A percentile compares a stretch with the other conserved stretches of the same genome.
These are phyloP conservation scores for Colletotrichum cuscutae DNA, from an alignment of 2,329 filamentous ascomycete genomes.

Conservation along the genomic window DNA sequence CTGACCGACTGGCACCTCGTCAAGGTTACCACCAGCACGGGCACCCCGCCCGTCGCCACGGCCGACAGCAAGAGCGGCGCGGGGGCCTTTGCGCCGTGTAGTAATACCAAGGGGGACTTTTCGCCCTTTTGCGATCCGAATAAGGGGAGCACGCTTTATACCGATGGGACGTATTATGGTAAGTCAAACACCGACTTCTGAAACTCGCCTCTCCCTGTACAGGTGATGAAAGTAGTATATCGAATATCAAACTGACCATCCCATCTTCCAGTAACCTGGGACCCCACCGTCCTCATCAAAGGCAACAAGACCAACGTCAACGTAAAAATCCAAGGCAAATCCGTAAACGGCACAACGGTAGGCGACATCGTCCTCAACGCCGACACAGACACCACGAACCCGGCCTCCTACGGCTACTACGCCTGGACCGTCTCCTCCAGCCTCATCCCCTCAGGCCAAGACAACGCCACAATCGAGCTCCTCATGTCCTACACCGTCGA, in stretches of 20 bases:
- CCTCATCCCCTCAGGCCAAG: constrained; percentile 36
- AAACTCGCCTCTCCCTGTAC: neutral
- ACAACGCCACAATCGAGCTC: constrained; percentile 43
- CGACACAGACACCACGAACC: constrained; percentile 26
- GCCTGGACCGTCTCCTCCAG: constrained; percentile 42
- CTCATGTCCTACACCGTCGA: constrained; percentile 46
- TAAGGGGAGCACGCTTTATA: constrained; percentile 54
- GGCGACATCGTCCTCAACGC: constrained; percentile 32
- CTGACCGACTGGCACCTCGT: constrained; percentile 47
- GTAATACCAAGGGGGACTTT: constrained; percentile 56
- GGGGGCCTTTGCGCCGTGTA: constrained; percentile 62
- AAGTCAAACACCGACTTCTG: neutral
- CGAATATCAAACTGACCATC: neutral
- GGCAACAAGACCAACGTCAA: constrained; percentile 47
- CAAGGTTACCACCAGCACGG: constrained; percentile 52
- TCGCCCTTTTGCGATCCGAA: constrained; percentile 64
- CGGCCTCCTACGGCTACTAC: constrained; percentile 44
- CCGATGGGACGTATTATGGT: constrained; percentile 63
- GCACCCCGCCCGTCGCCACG: constrained; percentile 56
- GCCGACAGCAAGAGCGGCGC: constrained; percentile 51
- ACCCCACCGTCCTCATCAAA: constrained; percentile 60
- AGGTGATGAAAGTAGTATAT: neutral
- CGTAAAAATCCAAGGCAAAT: constrained; percentile 48
- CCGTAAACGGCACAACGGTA: constrained; percentile 51
- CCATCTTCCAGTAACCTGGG: constrained; percentile 63